Evolutionary conservation across 1,139 yeast species (phyloP).

Genomic region (Blastobotrys apis): DNA sequence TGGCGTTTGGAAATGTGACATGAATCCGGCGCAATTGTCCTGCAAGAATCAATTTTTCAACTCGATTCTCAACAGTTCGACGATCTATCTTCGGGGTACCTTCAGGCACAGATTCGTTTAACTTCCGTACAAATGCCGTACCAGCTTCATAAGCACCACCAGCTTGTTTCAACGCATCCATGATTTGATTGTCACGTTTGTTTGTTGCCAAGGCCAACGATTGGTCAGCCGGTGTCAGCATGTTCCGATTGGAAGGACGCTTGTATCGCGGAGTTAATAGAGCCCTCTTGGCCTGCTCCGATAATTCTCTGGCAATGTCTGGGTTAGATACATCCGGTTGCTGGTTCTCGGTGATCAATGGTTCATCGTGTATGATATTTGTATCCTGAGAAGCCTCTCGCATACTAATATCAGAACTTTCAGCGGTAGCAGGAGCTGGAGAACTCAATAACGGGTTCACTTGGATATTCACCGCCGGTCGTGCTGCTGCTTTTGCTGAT

Average conservation of each 20-base stretch:
- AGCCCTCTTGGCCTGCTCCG: slow-evolving; percentile 2
- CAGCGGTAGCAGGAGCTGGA: not conserved
- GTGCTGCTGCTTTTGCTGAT: not conserved
- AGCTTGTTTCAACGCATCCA: slow-evolving; percentile 31
- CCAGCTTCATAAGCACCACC: slow-evolving; percentile 37
- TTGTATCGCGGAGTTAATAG: slow-evolving; percentile 9
- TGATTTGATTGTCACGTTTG: slow-evolving; percentile 33
- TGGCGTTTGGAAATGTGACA: slow-evolving; percentile 20
- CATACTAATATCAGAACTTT: not conserved
- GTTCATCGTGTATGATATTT: not conserved
- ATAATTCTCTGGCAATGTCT: no score
- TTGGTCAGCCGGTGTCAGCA: slow-evolving; percentile 3
- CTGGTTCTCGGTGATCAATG: slow-evolving; percentile 7
- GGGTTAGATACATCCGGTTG: not conserved
- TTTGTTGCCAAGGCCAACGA: slow-evolving; percentile 32
- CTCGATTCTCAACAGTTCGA: slow-evolving; percentile 32
- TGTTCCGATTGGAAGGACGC: slow-evolving; percentile 6
- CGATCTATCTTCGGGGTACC: slow-evolving; percentile 32
- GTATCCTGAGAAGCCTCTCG: not conserved
- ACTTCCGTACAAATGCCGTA: slow-evolving; percentile 21
- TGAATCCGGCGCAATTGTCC: slow-evolving; percentile 25
- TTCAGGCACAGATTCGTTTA: slow-evolving; percentile 25
- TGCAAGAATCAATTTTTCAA: slow-evolving; percentile 26
- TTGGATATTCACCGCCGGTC: not conserved
- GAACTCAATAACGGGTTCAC: not conserved